Evolutionary conservation across 1,139 yeast species (phyloP), one percentile per base, ranked within the genome.

Genomic region (Candida sanyaensis): DNA sequence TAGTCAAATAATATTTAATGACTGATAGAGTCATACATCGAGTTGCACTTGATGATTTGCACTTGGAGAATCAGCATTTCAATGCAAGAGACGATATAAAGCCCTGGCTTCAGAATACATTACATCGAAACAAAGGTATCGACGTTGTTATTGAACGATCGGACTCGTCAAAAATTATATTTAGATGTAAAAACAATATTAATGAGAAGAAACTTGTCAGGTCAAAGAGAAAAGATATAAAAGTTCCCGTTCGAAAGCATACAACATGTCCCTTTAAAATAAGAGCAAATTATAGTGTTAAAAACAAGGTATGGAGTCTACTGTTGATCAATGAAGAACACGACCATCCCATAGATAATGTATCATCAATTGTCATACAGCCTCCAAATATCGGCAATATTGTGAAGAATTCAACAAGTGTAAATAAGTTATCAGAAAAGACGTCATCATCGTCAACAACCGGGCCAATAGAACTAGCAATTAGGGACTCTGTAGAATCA

Each of bases 141-240:
- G 73, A 74, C 47, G 71, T 86, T 13, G 91, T 84, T 5, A 85
- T 85, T 50, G 91, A 84, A 63, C 68, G 93, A 46, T 83, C 88
- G 1, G 93, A 86, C 61, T 77, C 78, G 36, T 69, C 80, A 42
- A 86, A 86, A 63, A 84, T 85, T 37, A 84, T 86, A 13, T 86
- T 86, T 68, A 81, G 83, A 58, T 86, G 93, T 61, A 85, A 83
- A 60, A 63, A 74, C 61, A 52, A 54, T 11, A 58, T 59, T 41
- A 59, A 61, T 36, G 53, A 62, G 32, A 55, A 57, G 3, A 52
- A 51, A 26, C 48, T 54, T 11, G 47, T 54, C 4, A 50, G 55
- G 31, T 48, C 58, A 11, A 64, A 62, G 21, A 50, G 49, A 26
- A 45, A 45, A 8, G 44, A 45, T 11, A 28, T 44, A 5, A 50